Conservation (phyloP, 2,329 filamentous ascomycete genomes). For the Ambrosiella xylebori region DNA sequence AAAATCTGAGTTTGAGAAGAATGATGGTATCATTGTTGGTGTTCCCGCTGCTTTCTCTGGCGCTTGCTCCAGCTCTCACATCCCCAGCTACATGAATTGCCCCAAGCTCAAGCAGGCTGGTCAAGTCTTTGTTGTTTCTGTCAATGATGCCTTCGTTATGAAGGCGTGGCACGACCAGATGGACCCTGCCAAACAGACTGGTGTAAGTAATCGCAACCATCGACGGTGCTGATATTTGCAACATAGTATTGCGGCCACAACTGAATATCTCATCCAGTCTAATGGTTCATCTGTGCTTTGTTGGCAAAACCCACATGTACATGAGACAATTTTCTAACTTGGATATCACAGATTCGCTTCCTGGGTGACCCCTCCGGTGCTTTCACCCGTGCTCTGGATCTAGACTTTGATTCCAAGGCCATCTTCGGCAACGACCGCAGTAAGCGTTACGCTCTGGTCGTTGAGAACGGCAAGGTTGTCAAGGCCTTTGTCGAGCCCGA, state of each 20-base stretch:
- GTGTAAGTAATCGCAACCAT: conserved; percentile 37
- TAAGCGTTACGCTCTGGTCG: conserved; percentile 73
- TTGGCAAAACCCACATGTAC: not conserved
- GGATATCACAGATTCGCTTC: conserved; percentile 59
- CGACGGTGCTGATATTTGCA: not conserved
- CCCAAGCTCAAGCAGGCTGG: conserved; percentile 63
- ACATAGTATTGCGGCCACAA: not conserved
- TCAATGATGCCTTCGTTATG: conserved; percentile 93
- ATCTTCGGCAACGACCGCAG: conserved; percentile 70
- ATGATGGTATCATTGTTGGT: conserved; percentile 54
- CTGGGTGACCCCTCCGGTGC: conserved; percentile 62
- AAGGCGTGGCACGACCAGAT: conserved; percentile 72
- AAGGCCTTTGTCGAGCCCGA: conserved; percentile 72
- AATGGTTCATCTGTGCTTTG: not conserved
- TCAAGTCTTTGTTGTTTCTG: conserved; percentile 73
- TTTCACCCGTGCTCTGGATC: conserved; percentile 70
- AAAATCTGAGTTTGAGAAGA: conserved; percentile 49
- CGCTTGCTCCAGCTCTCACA: conserved; percentile 45
- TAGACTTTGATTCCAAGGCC: conserved; percentile 60
- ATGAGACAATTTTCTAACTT: not conserved
- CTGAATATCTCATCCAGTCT: too few relatives aligned
- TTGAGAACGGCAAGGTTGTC: conserved; percentile 74
- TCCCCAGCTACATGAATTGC: conserved; percentile 75
- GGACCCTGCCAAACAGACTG: conserved; percentile 56
- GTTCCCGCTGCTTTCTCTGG: conserved; percentile 62